A percentile compares a stretch with the other conserved stretches of the same genome.
Conservation (phyloP, 2,329 filamentous ascomycete species). For the Hypoxylon sp. region DNA sequence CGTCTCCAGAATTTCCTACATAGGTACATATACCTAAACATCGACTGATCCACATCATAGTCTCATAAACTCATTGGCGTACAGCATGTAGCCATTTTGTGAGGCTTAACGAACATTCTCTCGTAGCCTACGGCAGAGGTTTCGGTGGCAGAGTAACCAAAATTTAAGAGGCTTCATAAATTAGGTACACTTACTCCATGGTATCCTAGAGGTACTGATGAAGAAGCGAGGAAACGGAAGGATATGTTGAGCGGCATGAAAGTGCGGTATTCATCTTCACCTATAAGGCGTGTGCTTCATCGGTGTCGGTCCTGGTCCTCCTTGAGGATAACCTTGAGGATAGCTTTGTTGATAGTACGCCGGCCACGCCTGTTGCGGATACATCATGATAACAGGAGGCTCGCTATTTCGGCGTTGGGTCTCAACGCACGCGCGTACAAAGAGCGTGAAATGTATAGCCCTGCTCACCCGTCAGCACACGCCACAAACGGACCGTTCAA, state of each 20-base stretch:
- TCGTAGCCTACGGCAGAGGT: neutral
- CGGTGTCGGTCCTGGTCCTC: constrained; percentile 8
- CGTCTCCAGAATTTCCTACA: neutral
- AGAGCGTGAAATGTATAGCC: constrained; percentile 42
- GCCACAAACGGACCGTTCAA: neutral
- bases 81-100: neutral
- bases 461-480: constrained; percentile 26
- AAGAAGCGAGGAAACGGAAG: neutral
- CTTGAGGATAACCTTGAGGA: constrained; percentile 11
- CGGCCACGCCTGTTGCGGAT: constrained; percentile 32
- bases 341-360: constrained; percentile 21
- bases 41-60: neutral
- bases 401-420: constrained; percentile 36
- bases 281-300: constrained; percentile 30
- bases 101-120: neutral
- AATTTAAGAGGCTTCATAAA: neutral
- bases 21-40: neutral
- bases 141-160: neutral
- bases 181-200: neutral
- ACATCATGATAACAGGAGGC: constrained; percentile 18
- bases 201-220: neutral
- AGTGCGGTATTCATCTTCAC: neutral
- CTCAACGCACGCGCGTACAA: constrained; percentile 43
- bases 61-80: constrained; percentile 6
- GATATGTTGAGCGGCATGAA: neutral